Conservation (phyloP, 805 yeast genomes). For the Hermanozyma aechmeae region DNA sequence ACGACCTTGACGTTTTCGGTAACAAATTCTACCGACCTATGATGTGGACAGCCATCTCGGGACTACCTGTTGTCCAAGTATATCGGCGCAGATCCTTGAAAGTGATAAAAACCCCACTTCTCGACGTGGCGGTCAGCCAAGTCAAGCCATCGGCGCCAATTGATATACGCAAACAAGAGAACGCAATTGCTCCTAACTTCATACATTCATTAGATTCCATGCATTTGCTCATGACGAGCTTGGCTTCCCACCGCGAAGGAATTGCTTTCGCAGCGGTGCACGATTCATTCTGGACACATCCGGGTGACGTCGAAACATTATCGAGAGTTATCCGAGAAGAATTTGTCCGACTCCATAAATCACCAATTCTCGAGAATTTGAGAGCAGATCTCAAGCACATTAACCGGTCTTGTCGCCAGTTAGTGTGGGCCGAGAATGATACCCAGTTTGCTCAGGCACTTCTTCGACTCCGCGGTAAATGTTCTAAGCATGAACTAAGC, state of each 20-base stretch:
- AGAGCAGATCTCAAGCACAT: constrained; percentile 17
- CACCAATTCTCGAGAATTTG: constrained; percentile 16
- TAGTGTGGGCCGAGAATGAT: constrained; percentile 20
- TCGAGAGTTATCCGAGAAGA: constrained; percentile 20
- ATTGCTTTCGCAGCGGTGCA: constrained; percentile 31
- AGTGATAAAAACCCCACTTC: constrained; percentile 14
- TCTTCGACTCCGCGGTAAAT: constrained; percentile 3
- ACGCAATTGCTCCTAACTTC: constrained; percentile 34
- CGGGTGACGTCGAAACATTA: constrained; percentile 19
- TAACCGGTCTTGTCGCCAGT: constrained; percentile 17
- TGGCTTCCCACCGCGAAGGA: constrained; percentile 10
- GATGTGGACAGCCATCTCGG: constrained; percentile 33
- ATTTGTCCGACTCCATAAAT: constrained; percentile 24
- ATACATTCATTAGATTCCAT: constrained; percentile 34
- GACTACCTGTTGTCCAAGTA: constrained; percentile 32
- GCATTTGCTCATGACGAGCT: constrained; percentile 28
- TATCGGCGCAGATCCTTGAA: constrained; percentile 14
- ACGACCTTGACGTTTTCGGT: constrained; percentile 11
- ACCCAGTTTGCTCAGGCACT: constrained; percentile 6
- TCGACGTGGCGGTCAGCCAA: constrained; percentile 11
- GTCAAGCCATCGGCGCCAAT: constrained; percentile 15
- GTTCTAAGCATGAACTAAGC: constrained; percentile 1
- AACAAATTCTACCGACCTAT: constrained; percentile 19
- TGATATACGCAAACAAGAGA: constrained; percentile 20
- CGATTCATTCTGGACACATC: constrained; percentile 36